phyloP scores from a whole-genome alignment of 257 asterid genomes.

The Solanum clarkiae region DNA sequence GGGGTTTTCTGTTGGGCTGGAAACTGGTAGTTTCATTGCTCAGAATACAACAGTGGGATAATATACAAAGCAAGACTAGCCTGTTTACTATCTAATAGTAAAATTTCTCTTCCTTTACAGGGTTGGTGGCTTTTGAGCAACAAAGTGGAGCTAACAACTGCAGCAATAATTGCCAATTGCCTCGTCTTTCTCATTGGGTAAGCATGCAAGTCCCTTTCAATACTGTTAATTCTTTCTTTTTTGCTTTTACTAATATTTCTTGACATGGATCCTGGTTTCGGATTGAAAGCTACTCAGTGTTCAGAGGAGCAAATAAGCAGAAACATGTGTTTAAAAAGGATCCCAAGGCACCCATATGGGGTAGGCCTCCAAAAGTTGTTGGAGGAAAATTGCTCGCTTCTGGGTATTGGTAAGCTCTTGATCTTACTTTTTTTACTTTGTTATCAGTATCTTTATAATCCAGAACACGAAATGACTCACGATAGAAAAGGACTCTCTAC shows the following conservation, averaged over 20 bases:
- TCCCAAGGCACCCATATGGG: slow-evolving; percentile 87
- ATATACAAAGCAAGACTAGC: not conserved
- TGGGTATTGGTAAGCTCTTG: slow-evolving; percentile 70
- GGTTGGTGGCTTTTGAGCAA: slow-evolving; percentile 93
- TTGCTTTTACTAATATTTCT: not conserved
- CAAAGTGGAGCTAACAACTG: slow-evolving; percentile 65
- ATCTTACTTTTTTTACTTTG: not conserved
- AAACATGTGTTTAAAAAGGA: slow-evolving; percentile 81
- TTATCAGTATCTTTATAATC: not conserved
- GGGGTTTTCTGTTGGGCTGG: not conserved
- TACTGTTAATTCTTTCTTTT: not conserved
- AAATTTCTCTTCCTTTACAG: slow-evolving; percentile 18
- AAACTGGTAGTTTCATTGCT: not conserved
- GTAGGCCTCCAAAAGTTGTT: slow-evolving; percentile 75
- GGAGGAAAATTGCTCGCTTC: slow-evolving; percentile 98
- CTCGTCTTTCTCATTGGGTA: slow-evolving; percentile 73
- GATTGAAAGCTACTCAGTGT: slow-evolving; percentile 59
- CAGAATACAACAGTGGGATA: not conserved
- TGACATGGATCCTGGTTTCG: slow-evolving; percentile 12
- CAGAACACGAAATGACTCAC: not conserved
- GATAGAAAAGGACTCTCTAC: not conserved
- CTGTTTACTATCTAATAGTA: not conserved
- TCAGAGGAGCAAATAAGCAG: slow-evolving; percentile 98
- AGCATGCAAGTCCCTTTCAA: not conserved
- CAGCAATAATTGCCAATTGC: slow-evolving; percentile 70